Evolutionary conservation across 495 filamentous ascomycete species (phyloP), one percentile per base, ranked within the genome.

Genomic region (Xylaria palmicola): DNA sequence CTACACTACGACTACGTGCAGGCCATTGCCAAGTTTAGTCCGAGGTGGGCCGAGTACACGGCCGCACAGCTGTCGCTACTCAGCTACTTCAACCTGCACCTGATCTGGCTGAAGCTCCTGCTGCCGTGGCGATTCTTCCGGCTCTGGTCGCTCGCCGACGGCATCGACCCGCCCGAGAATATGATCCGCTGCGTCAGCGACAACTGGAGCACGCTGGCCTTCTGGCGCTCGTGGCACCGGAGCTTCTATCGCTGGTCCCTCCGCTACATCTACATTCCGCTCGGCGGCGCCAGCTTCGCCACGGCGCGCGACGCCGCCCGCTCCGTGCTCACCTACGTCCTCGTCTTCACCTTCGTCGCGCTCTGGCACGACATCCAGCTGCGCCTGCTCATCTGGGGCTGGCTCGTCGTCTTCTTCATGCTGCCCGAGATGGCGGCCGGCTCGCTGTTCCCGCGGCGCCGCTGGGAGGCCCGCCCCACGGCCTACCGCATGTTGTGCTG

Each of bases 71-170:
- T 98, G 29, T 88, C 85, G 71, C 88, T 98, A 78, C 86, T 99
- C 9, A 93, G 89, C 59, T 97, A 87, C 81, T 97, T 99, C 82
- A 97, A 96, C 75, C 86, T 99, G 20, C 90, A 96, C 79, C 86
- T 96, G 73, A 92, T 99, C 74, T 99, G 94, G 94, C 84, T 99
- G 47, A 99, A 99, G 72, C 87, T 99, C 0, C 86, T 99, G 0
- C 83, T 98, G 4, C 95, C 93, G 12, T 99, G 92, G 92, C 90
- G 94, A 7, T 89, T 98, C 75, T 99, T 99, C 85, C 90, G 94
- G 6, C 84, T 99, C 20, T 99, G 94, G 94, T 79, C 90, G 0
- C 82, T 98, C 2, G 68, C 91, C 40, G 94, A 99, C 71, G 88
- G 89, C 62, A 84, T 98, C 67, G 94, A 99, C 70, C 92, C 94